Evolutionary conservation across 2,329 filamentous ascomycete genomes (phyloP).

Genomic region (Alternaria ethzedia): DNA sequence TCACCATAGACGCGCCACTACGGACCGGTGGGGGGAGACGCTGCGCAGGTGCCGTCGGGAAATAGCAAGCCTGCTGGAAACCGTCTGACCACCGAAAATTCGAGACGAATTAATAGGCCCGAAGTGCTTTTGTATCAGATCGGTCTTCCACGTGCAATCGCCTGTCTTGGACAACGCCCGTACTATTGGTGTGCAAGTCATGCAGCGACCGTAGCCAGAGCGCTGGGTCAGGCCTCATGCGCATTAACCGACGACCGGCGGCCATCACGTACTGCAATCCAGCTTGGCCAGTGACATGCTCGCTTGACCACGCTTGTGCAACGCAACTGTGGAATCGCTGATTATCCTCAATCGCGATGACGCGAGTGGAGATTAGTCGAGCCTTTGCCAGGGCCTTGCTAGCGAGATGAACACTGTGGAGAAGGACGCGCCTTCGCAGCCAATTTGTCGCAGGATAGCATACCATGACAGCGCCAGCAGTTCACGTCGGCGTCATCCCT

Average conservation of each 20-base stretch:
- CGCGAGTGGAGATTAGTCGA: constrained; percentile 37
- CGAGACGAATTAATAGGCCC: constrained; percentile 10
- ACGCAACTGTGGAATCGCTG: constrained; percentile 19
- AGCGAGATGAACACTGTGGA: constrained; percentile 50
- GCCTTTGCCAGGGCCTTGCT: constrained; percentile 28
- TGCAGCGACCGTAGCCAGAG: constrained; percentile 39
- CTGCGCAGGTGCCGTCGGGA: constrained; percentile 1
- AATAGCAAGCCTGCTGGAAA: background rate
- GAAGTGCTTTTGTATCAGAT: constrained; percentile 27
- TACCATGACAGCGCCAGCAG: constrained; percentile 28
- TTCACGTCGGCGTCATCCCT: constrained; percentile 31
- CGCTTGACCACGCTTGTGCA: constrained; percentile 32
- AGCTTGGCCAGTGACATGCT: constrained; percentile 25
- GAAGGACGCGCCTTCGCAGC: constrained; percentile 42
- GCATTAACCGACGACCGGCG: constrained; percentile 26
- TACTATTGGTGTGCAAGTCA: constrained; percentile 34
- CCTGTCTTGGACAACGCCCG: constrained; percentile 24
- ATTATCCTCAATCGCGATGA: constrained; percentile 25
- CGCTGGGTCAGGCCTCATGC: constrained; percentile 33
- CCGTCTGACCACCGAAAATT: constrained; percentile 5
- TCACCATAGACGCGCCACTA: constrained; percentile 2
- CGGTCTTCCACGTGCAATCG: constrained; percentile 34
- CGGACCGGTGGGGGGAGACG: constrained; percentile 4
- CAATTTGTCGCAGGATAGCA: constrained; percentile 39
- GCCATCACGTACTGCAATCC: constrained; percentile 21